Conservation (phyloP, 345 rosid species). For the Eutrema japonicum region DNA sequence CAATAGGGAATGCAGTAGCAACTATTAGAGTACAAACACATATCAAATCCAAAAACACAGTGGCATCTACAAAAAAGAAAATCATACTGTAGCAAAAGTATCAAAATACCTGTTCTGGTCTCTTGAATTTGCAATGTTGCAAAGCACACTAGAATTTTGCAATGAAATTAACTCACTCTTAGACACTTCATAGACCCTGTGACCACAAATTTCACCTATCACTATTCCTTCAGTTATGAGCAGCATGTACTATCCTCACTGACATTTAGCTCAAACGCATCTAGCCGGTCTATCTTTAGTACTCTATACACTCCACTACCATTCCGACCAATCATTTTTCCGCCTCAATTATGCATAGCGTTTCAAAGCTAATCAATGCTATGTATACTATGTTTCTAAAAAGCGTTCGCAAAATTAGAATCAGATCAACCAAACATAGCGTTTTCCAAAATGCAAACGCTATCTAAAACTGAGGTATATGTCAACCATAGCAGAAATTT, state of each 20-base stretch:
- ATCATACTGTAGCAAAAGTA: not conserved
- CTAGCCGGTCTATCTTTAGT: constrained; percentile 51
- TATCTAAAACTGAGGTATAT: too few relatives aligned
- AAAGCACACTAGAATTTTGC: constrained; percentile 60
- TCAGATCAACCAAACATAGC: too few relatives aligned
- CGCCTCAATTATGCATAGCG: too few relatives aligned
- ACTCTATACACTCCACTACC: constrained; percentile 45
- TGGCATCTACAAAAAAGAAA: not conserved
- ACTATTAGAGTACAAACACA: too few relatives aligned
- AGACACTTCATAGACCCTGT: constrained; percentile 75
- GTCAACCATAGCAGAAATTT: too few relatives aligned
- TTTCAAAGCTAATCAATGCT: too few relatives aligned
- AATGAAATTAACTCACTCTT: constrained; percentile 80
- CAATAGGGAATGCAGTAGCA: too few relatives aligned
- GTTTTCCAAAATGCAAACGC: too few relatives aligned
- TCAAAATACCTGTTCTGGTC: constrained; percentile 76
- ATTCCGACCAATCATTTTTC: constrained; percentile 51
- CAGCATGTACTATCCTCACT: constrained; percentile 96
- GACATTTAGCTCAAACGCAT: constrained; percentile 72
- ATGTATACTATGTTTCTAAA: too few relatives aligned
- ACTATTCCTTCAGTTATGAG: constrained; percentile 85
- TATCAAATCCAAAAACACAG: too few relatives aligned
- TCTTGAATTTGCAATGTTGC: constrained; percentile 53
- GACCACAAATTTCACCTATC: constrained; percentile 92
- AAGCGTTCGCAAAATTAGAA: too few relatives aligned